Conservation (phyloP, 2,329 filamentous ascomycete genomes). For the Talaromyces sp. region DNA sequence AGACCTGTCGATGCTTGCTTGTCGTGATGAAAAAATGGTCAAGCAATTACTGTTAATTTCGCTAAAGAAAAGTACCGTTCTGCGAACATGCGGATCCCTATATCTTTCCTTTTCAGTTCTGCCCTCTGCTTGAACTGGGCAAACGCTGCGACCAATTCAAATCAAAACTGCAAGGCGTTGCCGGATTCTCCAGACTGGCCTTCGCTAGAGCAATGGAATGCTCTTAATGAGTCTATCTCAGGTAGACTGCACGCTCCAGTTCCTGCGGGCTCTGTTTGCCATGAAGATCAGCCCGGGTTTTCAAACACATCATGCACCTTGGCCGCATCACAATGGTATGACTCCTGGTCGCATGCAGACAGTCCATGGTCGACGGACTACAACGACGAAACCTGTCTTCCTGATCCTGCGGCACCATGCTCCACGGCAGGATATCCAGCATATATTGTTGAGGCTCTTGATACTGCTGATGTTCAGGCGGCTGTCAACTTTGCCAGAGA, state of each 20-base stretch:
- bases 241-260: background rate
- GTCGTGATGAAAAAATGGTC: no score
- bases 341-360: background rate
- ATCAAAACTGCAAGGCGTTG: background rate
- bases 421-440: slow-evolving; percentile 18
- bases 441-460: slow-evolving; percentile 31
- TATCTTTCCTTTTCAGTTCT: background rate
- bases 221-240: background rate
- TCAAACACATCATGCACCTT: background rate
- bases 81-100: background rate
- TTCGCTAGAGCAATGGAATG: background rate
- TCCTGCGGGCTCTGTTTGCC: background rate
- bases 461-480: slow-evolving; percentile 1
- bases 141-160: background rate
- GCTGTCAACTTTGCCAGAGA: slow-evolving; percentile 10
- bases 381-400: background rate
- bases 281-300: background rate
- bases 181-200: background rate
- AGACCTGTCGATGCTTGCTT: no score
- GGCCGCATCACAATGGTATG: background rate
- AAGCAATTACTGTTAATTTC: no score
- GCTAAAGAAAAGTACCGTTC: no score
- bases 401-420: background rate
- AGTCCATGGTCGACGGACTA: background rate
- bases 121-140: background rate